Percentiles rank a stretch among this genome's conserved stretches.
phyloP scores from a whole-genome alignment of 768 basidiomycete genomes.

The Chiua virens region DNA sequence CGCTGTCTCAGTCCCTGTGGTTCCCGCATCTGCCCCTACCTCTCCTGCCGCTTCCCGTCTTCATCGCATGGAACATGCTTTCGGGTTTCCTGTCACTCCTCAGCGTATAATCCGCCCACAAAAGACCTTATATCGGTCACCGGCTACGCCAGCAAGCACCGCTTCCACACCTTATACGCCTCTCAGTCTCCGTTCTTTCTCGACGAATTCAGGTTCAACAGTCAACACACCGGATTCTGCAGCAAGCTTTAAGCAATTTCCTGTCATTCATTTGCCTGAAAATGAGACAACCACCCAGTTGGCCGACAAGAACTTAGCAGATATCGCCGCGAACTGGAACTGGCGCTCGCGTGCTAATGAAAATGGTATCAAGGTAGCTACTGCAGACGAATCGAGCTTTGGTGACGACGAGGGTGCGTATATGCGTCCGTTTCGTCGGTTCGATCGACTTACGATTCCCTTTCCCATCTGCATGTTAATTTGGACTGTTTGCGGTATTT shows the following conservation, averaged over 20 bases:
- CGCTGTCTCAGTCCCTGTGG: constrained; percentile 28
- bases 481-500: constrained; percentile 6
- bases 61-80: constrained; percentile 29
- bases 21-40: constrained; percentile 45
- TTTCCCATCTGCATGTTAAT: background rate
- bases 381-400: constrained; percentile 37
- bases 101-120: constrained; percentile 54
- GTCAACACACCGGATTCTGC: constrained; percentile 57
- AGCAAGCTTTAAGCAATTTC: constrained; percentile 41
- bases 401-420: constrained; percentile 51
- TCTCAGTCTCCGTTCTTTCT: constrained; percentile 63
- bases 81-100: constrained; percentile 56
- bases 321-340: constrained; percentile 67
- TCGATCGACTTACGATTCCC: constrained; percentile 17
- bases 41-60: constrained; percentile 41
- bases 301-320: constrained; percentile 52
- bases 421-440: constrained; percentile 18
- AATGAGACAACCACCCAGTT: constrained; percentile 26
- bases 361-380: constrained; percentile 67
- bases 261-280: constrained; percentile 45
- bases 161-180: constrained; percentile 64
- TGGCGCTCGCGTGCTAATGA: constrained; percentile 74
- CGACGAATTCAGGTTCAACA: constrained; percentile 49
- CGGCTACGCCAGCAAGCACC: constrained; percentile 56
- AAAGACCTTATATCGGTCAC: constrained; percentile 52